phyloP scores from a whole-genome alignment of 2,329 filamentous ascomycete species.

The Colletotrichum lentis region DNA sequence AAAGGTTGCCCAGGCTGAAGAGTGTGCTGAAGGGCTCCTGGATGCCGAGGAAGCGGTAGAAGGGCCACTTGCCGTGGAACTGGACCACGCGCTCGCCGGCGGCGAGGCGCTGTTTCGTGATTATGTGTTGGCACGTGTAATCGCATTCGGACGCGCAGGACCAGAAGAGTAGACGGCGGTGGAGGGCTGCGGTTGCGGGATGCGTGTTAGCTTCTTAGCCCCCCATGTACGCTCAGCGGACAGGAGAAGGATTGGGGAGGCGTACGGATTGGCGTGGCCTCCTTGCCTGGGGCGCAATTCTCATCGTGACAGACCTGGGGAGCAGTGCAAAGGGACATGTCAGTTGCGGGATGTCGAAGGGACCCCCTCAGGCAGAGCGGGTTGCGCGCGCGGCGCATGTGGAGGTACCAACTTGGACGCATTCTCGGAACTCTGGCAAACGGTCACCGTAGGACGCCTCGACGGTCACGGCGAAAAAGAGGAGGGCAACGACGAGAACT shows the following conservation, averaged over 20 bases:
- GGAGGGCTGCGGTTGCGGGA: constrained; percentile 67
- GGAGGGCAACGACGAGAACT: constrained; percentile 45
- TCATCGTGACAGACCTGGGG: constrained; percentile 77
- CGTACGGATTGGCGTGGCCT: constrained; percentile 74
- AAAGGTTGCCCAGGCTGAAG: constrained; percentile 91
- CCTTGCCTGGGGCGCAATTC: constrained; percentile 75
- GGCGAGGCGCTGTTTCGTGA: constrained; percentile 76
- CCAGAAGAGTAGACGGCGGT: constrained; percentile 90
- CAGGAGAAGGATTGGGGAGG: background rate
- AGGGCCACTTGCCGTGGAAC: constrained; percentile 99
- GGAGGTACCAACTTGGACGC: constrained; percentile 72
- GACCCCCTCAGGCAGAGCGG: background rate
- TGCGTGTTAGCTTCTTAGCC: constrained; percentile 26
- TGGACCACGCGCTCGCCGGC: constrained; percentile 77
- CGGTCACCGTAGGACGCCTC: constrained; percentile 83
- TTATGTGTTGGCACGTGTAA: constrained; percentile 95
- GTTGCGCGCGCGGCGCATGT: constrained; percentile 25
- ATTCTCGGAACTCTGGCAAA: constrained; percentile 86
- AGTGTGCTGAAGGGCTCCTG: constrained; percentile 94
- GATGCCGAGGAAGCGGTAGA: constrained; percentile 86
- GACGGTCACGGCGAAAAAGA: constrained; percentile 55
- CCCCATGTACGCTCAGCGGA: background rate
- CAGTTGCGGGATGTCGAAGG: constrained; percentile 15
- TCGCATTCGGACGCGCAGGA: constrained; percentile 94
- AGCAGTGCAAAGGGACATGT: constrained; percentile 17